A percentile compares a stretch with the other conserved stretches of the same genome.
Evolutionary conservation across 2,329 filamentous ascomycete genomes (phyloP).

Genomic region (Zarea fungicola): DNA sequence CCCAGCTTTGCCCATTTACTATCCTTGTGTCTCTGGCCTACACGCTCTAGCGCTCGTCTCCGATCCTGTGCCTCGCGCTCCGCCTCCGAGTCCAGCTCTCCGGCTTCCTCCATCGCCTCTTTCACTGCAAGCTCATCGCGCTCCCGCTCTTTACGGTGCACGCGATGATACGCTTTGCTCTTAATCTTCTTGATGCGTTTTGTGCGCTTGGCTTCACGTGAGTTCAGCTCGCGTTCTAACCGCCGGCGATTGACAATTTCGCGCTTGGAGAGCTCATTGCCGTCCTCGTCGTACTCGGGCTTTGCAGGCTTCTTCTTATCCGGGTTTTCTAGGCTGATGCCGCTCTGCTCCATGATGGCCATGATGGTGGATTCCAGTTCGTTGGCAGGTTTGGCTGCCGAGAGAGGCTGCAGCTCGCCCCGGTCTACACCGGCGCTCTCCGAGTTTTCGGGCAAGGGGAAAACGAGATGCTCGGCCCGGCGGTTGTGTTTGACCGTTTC

Average conservation of each 20-base stretch:
- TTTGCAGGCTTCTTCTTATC: constrained; percentile 47
- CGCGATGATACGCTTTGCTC: constrained; percentile 87
- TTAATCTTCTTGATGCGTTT: constrained; percentile 99
- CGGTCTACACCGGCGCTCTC: constrained; percentile 55
- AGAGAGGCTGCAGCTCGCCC: constrained; percentile 61
- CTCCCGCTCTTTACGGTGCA: constrained; percentile 72
- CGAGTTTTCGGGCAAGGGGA: constrained; percentile 73
- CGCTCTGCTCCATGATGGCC: constrained; percentile 84
- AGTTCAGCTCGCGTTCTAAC: constrained; percentile 76
- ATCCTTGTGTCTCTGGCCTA: constrained; percentile 78
- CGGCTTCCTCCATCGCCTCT: constrained; percentile 50
- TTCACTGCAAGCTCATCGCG: constrained; percentile 48
- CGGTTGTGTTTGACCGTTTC: constrained; percentile 95
- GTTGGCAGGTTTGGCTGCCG: constrained; percentile 60
- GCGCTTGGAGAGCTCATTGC: constrained; percentile 66
- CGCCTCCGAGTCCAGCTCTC: constrained; percentile 59
- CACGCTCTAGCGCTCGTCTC: constrained; percentile 73
- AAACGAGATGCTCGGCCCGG: constrained; percentile 81
- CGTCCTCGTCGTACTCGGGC: constrained; percentile 62
- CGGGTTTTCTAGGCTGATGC: constrained; percentile 52
- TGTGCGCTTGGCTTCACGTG: constrained; percentile 79
- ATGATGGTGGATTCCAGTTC: constrained; percentile 84
- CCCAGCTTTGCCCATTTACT: constrained; percentile 90
- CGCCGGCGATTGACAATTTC: constrained; percentile 70
- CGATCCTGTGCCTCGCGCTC: constrained; percentile 64